These are phyloP conservation scores for Lasiodiplodia sp. DNA, from an alignment of 2,329 filamentous ascomycete genomes.

Conservation along the genomic window DNA sequence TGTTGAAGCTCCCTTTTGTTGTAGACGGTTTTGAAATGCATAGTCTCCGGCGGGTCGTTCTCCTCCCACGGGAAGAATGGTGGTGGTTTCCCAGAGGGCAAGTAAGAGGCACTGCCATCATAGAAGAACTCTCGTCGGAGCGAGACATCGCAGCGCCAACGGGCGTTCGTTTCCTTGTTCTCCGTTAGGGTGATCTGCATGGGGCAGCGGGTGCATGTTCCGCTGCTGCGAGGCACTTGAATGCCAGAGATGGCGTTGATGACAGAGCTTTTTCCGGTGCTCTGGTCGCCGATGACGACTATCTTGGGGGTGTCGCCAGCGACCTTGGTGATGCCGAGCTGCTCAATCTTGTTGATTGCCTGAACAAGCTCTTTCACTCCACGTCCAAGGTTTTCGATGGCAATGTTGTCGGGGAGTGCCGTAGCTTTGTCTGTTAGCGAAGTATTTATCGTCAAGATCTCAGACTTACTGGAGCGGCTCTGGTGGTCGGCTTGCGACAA, in stretches of 20 bases:
- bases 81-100: slow-evolving; percentile 40
- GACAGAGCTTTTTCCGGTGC: slow-evolving; percentile 77
- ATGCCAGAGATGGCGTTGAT: slow-evolving; percentile 65
- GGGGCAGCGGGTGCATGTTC: slow-evolving; percentile 81
- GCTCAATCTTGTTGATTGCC: slow-evolving; percentile 68
- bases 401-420: not conserved
- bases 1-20: slow-evolving; percentile 70
- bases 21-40: slow-evolving; percentile 69
- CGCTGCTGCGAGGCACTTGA: slow-evolving; percentile 72
- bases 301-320: slow-evolving; percentile 76
- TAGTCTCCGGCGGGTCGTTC: slow-evolving; percentile 50
- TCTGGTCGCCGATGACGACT: slow-evolving; percentile 85
- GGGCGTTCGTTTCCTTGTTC: slow-evolving; percentile 51
- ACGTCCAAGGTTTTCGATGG: slow-evolving; percentile 8
- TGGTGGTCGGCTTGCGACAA: not conserved
- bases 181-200: slow-evolving; percentile 77
- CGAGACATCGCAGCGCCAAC: slow-evolving; percentile 73
- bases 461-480: slow-evolving; percentile 14
- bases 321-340: slow-evolving; percentile 74
- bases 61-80: slow-evolving; percentile 73
- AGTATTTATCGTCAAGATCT: no score
- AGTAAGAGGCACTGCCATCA: slow-evolving; percentile 36
- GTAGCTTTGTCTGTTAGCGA: slow-evolving; percentile 7
- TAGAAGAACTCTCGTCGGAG: slow-evolving; percentile 72
- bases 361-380: slow-evolving; percentile 68